Conservation (phyloP, 148 eudicot species). For the Hydrangea macrophylla region DNA sequence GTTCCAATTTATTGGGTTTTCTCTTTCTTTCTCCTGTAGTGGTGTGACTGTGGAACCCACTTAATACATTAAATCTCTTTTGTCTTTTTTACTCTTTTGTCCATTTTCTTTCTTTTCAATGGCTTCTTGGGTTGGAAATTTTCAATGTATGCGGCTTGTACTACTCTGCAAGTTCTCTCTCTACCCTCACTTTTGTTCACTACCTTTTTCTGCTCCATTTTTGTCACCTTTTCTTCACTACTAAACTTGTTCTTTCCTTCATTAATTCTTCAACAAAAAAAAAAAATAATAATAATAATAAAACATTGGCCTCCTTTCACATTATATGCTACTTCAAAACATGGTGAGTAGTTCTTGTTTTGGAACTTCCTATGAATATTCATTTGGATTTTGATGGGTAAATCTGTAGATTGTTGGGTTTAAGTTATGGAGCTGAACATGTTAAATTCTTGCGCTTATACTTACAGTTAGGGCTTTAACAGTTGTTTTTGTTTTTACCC, state of each 20-base stretch:
- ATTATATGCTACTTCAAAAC: background rate
- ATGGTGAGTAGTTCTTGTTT: background rate
- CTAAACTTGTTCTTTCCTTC: background rate
- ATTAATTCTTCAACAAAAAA: too few species aligned
- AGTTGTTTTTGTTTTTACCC: background rate
- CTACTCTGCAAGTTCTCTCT: background rate
- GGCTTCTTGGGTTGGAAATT: too few species aligned
- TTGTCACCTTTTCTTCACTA: background rate
- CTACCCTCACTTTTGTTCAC: background rate
- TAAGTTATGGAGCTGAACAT: background rate
- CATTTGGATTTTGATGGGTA: background rate
- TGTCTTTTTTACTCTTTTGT: background rate
- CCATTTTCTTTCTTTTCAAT: too few species aligned
- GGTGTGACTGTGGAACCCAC: too few species aligned
- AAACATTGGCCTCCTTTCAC: slow-evolving; percentile 1
- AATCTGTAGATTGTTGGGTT: background rate
- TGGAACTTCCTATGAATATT: background rate
- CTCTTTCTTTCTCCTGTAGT: too few species aligned
- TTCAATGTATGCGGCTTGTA: background rate
- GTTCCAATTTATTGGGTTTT: too few species aligned
- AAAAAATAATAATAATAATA: too few species aligned
- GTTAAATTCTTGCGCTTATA: background rate
- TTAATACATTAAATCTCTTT: too few species aligned
- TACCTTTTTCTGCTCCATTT: background rate
- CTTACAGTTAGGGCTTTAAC: background rate